Evolutionary conservation across 495 filamentous ascomycete genomes (phyloP).

Genomic region (Achaetomiella virescens): DNA sequence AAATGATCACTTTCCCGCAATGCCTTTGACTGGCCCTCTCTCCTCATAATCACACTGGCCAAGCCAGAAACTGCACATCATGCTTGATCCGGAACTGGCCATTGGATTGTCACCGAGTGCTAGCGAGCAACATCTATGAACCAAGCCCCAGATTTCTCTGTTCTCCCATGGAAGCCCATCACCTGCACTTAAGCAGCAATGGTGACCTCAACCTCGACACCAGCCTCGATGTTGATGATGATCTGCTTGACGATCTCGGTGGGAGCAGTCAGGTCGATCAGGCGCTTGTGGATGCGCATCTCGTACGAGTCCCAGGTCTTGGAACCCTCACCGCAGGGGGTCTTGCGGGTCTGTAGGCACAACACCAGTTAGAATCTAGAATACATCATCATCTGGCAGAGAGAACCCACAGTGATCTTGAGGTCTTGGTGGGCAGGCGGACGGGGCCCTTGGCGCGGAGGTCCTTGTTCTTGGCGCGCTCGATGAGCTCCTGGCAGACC

Average conservation of each 20-base stretch:
- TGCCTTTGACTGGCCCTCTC: too few species aligned
- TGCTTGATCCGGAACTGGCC: neutral
- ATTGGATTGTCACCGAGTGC: neutral
- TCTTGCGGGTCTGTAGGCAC: constrained; percentile 53
- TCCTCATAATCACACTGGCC: neutral
- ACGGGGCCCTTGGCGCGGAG: constrained; percentile 98
- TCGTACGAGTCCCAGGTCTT: constrained; percentile 99
- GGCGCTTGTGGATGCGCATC: constrained; percentile 99
- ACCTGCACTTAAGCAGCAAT: constrained; percentile 78
- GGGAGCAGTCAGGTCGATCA: constrained; percentile 77
- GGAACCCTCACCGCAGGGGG: constrained; percentile 97
- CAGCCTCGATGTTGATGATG: constrained; percentile 99
- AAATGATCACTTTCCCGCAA: too few species aligned
- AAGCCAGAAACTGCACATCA: neutral
- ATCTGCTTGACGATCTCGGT: constrained; percentile 99
- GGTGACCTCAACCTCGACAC: constrained; percentile 99
- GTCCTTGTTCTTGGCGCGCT: constrained; percentile 97
- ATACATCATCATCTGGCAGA: too few species aligned
- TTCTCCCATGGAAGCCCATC: neutral
- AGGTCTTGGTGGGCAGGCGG: constrained; percentile 97
- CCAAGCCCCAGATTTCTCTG: neutral
- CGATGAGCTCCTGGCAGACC: constrained; percentile 95
- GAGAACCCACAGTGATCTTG: constrained; percentile 63
- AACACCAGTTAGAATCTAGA: too few species aligned
- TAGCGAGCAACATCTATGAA: neutral